phyloP scores from a whole-genome alignment of 139 green algal species.

The Tetraselmis striata region DNA sequence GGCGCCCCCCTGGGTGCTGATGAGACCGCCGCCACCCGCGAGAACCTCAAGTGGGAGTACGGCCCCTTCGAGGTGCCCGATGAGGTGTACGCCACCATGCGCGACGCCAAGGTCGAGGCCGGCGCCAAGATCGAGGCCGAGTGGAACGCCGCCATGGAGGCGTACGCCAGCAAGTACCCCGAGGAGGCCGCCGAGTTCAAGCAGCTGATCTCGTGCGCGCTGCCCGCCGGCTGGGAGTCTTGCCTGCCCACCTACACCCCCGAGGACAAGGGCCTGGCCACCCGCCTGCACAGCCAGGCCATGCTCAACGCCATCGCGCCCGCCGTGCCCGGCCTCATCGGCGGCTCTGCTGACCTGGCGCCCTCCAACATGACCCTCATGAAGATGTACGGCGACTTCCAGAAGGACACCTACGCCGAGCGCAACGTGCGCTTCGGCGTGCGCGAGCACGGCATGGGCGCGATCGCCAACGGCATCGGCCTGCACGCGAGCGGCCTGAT shows the following conservation, averaged over 20 bases:
- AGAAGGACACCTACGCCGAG: conserved; percentile 87
- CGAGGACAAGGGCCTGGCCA: conserved; percentile 92
- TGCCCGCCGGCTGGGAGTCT: conserved; percentile 78
- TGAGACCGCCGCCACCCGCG: conserved; percentile 87
- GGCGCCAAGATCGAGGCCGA: conserved; percentile 61
- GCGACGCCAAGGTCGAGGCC: conserved; percentile 22
- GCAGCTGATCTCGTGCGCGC: conserved; percentile 67
- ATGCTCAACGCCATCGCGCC: conserved; percentile 92
- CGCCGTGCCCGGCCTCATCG: conserved; percentile 87
- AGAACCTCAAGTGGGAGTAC: conserved; percentile 92
- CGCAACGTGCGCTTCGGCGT: conserved; percentile 97
- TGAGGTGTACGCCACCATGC: conserved; percentile 55
- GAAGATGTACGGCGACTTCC: conserved; percentile 98
- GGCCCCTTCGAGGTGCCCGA: conserved; percentile 89
- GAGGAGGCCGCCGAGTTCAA: conserved; percentile 79
- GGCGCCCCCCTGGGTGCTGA: conserved; percentile 88
- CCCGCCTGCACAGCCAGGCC: conserved; percentile 91
- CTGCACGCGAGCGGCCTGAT: conserved; percentile 87
- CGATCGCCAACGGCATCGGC: conserved; percentile 92
- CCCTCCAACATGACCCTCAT: conserved; percentile 99
- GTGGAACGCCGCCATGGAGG: conserved; percentile 62
- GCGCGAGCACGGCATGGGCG: conserved; percentile 97
- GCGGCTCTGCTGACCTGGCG: conserved; percentile 93
- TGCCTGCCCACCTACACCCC: conserved; percentile 83
- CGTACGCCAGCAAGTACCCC: conserved; percentile 71